Evolutionary conservation across 768 basidiomycete genomes (phyloP).

Genomic region (Omphalotus guepiniiformis): DNA sequence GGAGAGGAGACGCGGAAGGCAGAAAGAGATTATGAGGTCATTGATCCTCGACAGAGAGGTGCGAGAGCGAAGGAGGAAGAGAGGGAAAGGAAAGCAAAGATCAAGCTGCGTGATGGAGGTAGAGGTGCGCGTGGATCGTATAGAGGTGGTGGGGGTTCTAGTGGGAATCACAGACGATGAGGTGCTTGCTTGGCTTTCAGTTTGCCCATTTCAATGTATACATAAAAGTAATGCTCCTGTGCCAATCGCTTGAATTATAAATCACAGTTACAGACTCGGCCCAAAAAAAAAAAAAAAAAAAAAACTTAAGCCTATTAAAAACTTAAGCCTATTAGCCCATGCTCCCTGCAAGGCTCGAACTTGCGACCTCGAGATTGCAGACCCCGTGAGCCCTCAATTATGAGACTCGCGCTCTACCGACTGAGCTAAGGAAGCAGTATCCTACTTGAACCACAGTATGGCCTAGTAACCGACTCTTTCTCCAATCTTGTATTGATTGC

Average conservation of each 20-base stretch:
- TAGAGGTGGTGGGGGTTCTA: slow-evolving; percentile 22
- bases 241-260: too few species aligned
- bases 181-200: too few species aligned
- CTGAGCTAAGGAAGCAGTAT: slow-evolving; percentile 6
- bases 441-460: too few species aligned
- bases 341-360: slow-evolving; percentile 7
- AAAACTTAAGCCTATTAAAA: too few species aligned
- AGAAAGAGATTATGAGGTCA: slow-evolving; percentile 85
- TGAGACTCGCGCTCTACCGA: slow-evolving; percentile 6
- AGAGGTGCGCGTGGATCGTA: slow-evolving; percentile 11
- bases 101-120: slow-evolving; percentile 30
- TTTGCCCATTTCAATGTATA: too few species aligned
- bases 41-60: slow-evolving; percentile 72
- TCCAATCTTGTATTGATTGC: too few species aligned
- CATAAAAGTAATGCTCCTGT: too few species aligned
- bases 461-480: too few species aligned
- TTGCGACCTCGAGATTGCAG: slow-evolving; percentile 4
- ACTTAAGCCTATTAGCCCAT: too few species aligned
- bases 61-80: slow-evolving; percentile 79
- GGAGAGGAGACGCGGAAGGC: slow-evolving; percentile 72
- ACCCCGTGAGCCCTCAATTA: background rate
- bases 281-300: too few species aligned
- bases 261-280: too few species aligned
- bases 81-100: slow-evolving; percentile 52
- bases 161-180: too few species aligned